phyloP scores from a whole-genome alignment of 1,284 basidiomycete species.

The Sanguinoderma infundibulare region DNA sequence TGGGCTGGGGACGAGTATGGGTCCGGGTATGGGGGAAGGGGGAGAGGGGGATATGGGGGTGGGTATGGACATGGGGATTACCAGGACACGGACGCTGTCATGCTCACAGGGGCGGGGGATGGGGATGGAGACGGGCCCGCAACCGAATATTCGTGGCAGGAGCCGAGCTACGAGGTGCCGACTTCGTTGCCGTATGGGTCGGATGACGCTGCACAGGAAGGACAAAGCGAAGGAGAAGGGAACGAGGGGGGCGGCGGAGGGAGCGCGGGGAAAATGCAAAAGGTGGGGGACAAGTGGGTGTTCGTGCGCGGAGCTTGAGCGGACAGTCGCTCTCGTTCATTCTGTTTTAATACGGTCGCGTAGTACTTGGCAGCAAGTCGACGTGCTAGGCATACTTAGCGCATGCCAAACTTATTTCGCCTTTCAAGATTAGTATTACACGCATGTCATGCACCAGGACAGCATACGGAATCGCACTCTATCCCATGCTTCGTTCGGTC shows the following conservation, averaged over 20 bases:
- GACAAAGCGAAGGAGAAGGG: conserved; percentile 1
- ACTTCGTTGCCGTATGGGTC: not conserved
- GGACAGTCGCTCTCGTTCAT: not conserved
- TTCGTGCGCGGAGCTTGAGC: conserved; percentile 50
- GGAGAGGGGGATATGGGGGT: conserved; percentile 26
- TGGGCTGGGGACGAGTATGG: conserved; percentile 6
- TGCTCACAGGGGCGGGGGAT: conserved; percentile 51
- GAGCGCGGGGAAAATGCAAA: conserved; percentile 64
- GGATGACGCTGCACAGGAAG: not conserved
- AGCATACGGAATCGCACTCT: not conserved
- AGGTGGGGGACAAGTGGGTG: conserved; percentile 72
- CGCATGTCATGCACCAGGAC: not conserved
- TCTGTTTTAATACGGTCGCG: too few relatives aligned
- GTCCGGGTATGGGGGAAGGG: conserved; percentile 5
- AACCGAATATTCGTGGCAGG: conserved; percentile 17
- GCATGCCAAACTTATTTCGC: not conserved
- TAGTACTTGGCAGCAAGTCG: not conserved
- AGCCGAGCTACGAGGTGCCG: conserved; percentile 1
- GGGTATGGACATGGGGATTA: conserved; percentile 24
- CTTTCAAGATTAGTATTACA: not conserved
- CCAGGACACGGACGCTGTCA: conserved; percentile 54
- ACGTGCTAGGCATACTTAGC: not conserved
- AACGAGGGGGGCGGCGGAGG: conserved; percentile 26
- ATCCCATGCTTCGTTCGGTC: not conserved
- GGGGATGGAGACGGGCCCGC: too few relatives aligned